phyloP scores from a whole-genome alignment of 257 asterid genomes.

The Cordia subcordata region DNA sequence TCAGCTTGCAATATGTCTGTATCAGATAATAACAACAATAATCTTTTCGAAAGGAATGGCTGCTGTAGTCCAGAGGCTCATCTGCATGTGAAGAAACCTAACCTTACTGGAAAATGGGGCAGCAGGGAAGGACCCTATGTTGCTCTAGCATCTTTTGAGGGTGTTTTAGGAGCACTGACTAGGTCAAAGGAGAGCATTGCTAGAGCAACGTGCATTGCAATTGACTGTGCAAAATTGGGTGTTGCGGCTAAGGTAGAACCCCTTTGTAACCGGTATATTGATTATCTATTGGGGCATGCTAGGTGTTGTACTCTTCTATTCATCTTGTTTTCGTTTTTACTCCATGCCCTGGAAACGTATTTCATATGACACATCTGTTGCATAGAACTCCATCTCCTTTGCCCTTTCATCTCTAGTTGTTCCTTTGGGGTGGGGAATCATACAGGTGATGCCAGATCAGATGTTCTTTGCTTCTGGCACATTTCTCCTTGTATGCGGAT shows the following conservation, averaged over 20 bases:
- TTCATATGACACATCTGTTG: too few relatives aligned
- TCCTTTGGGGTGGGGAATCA: too few relatives aligned
- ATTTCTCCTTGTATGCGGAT: not conserved
- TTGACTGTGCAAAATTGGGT: conserved; percentile 82
- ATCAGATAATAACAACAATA: conserved; percentile 29
- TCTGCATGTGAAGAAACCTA: conserved; percentile 45
- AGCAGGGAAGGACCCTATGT: conserved; percentile 45
- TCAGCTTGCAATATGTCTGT: conserved; percentile 42
- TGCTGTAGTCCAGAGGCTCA: conserved; percentile 50
- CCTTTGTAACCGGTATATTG: not conserved
- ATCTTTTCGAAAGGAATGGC: conserved; percentile 35
- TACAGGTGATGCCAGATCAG: too few relatives aligned
- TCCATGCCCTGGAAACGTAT: too few relatives aligned
- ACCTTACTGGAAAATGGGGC: conserved; percentile 46
- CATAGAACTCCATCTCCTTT: too few relatives aligned
- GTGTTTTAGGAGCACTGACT: conserved; percentile 56
- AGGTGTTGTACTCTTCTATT: not conserved
- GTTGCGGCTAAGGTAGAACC: conserved; percentile 70
- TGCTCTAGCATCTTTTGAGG: conserved; percentile 66
- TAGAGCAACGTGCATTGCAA: conserved; percentile 78
- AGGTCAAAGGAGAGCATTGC: conserved; percentile 86
- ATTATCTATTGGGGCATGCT: not conserved
- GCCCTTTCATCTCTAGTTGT: too few relatives aligned
- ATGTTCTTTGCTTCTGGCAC: too few relatives aligned
- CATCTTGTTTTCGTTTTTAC: too few relatives aligned